Percentiles rank a stretch among this genome's conserved stretches.
phyloP scores from a whole-genome alignment of 495 filamentous ascomycete species.

The Lineolata rhizophorae region DNA sequence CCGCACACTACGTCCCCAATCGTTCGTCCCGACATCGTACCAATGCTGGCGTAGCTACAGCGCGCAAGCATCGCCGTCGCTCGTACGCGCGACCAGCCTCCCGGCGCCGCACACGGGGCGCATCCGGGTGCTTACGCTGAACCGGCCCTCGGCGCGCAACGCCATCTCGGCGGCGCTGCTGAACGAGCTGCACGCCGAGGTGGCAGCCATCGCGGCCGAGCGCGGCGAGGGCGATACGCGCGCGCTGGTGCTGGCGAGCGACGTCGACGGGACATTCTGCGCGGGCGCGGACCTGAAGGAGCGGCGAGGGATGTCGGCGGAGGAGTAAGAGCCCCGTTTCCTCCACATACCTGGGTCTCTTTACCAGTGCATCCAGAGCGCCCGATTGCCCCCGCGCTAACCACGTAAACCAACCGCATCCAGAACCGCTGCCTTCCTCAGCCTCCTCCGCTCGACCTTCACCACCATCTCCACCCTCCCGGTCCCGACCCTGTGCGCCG shows the following conservation, averaged over 20 bases:
- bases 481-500: slow-evolving; percentile 72
- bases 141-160: slow-evolving; percentile 66
- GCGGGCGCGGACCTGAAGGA: slow-evolving; percentile 92
- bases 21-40: too few relatives aligned
- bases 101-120: slow-evolving; percentile 62
- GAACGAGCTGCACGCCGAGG: slow-evolving; percentile 39
- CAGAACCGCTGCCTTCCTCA: slow-evolving; percentile 57
- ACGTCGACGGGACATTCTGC: slow-evolving; percentile 65
- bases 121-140: slow-evolving; percentile 72
- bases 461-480: slow-evolving; percentile 42
- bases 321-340: too few relatives aligned
- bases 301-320: slow-evolving; percentile 7
- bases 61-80: too few relatives aligned
- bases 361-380: too few relatives aligned
- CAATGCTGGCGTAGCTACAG: too few relatives aligned
- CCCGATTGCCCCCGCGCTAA: too few relatives aligned
- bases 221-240: slow-evolving; percentile 43
- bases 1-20: too few relatives aligned
- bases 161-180: slow-evolving; percentile 69
- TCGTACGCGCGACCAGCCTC: slow-evolving; percentile 47
- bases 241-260: slow-evolving; percentile 57
- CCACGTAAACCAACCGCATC: too few relatives aligned
- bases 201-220: slow-evolving; percentile 45
- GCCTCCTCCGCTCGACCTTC: slow-evolving; percentile 49
- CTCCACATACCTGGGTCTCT: too few relatives aligned